Evolutionary conservation across 2,329 filamentous ascomycete genomes (phyloP).

Genomic region (Penicillium oxalicum): DNA sequence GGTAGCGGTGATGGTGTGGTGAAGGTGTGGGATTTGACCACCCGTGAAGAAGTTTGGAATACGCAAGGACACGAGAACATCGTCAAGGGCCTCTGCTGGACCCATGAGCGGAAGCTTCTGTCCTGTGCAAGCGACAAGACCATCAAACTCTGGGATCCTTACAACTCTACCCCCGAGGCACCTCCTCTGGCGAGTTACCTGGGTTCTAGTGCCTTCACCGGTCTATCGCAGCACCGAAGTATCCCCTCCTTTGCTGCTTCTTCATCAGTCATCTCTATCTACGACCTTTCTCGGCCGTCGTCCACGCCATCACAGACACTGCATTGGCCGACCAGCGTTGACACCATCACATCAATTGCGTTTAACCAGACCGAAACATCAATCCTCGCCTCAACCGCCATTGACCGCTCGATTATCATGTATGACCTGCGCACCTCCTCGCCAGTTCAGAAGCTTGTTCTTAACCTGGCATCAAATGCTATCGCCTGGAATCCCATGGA

Average conservation of each 20-base stretch:
- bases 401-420: slow-evolving; percentile 78
- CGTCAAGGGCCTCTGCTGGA: slow-evolving; percentile 88
- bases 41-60: slow-evolving; percentile 67
- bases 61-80: slow-evolving; percentile 85
- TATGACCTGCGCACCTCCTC: slow-evolving; percentile 87
- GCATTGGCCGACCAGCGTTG: slow-evolving; percentile 78
- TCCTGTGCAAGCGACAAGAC: slow-evolving; percentile 82
- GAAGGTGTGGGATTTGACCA: slow-evolving; percentile 83
- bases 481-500: slow-evolving; percentile 96
- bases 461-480: slow-evolving; percentile 76
- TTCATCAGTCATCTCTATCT: slow-evolving; percentile 75
- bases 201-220: slow-evolving; percentile 74
- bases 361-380: slow-evolving; percentile 96
- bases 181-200: slow-evolving; percentile 80
- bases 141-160: slow-evolving; percentile 88
- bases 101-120: slow-evolving; percentile 73
- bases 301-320: slow-evolving; percentile 73
- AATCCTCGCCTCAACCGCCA: slow-evolving; percentile 76
- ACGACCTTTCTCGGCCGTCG: slow-evolving; percentile 76
- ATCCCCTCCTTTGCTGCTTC: slow-evolving; percentile 71
- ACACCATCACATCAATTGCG: slow-evolving; percentile 80
- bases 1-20: slow-evolving; percentile 88
- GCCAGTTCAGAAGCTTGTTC: slow-evolving; percentile 71
- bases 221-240: slow-evolving; percentile 73
- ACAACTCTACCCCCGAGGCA: slow-evolving; percentile 61